phyloP scores from a whole-genome alignment of 2,329 filamentous ascomycete species.

The Alternaria postmessia region DNA sequence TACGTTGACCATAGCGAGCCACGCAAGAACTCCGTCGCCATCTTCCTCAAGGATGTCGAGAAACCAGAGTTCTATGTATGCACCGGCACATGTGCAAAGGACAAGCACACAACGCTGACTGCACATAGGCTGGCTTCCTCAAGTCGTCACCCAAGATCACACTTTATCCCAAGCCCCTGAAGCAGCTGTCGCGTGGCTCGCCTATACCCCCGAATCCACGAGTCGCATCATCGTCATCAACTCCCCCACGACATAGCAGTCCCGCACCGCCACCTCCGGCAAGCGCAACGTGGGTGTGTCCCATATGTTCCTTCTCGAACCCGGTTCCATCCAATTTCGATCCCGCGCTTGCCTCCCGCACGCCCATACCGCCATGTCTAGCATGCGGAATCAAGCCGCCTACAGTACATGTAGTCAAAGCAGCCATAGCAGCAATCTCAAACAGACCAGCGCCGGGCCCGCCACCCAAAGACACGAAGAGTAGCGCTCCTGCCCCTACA shows the following conservation, averaged over 20 bases:
- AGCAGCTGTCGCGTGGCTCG: constrained; percentile 66
- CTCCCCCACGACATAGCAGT: constrained; percentile 47
- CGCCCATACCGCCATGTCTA: constrained; percentile 83
- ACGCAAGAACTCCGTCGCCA: constrained; percentile 80
- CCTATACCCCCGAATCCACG: constrained; percentile 53
- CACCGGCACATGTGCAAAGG: not conserved
- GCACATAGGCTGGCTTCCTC: constrained; percentile 78
- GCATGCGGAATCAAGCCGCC: constrained; percentile 94
- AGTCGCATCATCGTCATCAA: constrained; percentile 37
- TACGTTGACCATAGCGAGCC: constrained; percentile 92
- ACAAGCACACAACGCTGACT: constrained; percentile 20
- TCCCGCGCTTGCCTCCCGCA: constrained; percentile 78
- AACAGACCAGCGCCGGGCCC: constrained; percentile 57
- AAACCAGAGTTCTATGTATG: constrained; percentile 73
- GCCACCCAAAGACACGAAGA: constrained; percentile 49
- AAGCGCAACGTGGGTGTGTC: constrained; percentile 89
- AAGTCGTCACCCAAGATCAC: constrained; percentile 96
- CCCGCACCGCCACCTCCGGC: constrained; percentile 59
- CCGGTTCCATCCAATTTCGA: constrained; percentile 94
- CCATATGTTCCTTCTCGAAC: constrained; percentile 95
- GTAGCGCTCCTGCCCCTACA: constrained; percentile 33
- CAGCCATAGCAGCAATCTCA: constrained; percentile 78
- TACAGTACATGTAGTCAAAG: constrained; percentile 82
- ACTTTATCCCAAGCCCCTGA: constrained; percentile 80
- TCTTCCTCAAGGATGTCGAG: constrained; percentile 92